These are phyloP conservation scores for Apiotrichum gamsii DNA, from an alignment of 1,284 basidiomycete genomes.

Conservation along the genomic window DNA sequence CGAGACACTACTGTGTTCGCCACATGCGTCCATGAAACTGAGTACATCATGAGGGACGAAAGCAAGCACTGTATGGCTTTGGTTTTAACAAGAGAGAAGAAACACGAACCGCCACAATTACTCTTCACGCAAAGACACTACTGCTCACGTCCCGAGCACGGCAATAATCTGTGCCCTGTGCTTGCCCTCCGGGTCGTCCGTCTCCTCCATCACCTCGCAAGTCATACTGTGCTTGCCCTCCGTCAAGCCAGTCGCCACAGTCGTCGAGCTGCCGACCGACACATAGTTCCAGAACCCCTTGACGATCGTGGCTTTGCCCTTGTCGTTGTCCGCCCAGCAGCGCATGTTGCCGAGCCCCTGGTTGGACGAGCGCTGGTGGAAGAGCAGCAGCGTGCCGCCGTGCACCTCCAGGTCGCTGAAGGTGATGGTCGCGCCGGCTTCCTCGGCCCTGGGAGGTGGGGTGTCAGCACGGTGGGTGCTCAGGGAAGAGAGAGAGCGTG, in stretches of 20 bases:
- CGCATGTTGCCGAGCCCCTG: slow-evolving; percentile 5
- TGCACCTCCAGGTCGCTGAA: slow-evolving; percentile 2
- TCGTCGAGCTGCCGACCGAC: neutral
- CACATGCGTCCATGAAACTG: no score
- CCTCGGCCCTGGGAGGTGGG: neutral
- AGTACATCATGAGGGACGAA: no score
- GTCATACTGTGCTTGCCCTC: slow-evolving; percentile 2
- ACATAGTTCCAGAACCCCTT: neutral
- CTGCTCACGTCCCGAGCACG: no score
- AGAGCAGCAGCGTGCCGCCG: slow-evolving; percentile 1
- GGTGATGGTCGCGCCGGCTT: slow-evolving; percentile 1
- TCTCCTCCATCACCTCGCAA: slow-evolving; percentile 2
- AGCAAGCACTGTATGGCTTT: no score
- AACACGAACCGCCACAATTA: no score
- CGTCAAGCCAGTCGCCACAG: neutral
- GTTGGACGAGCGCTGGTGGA: slow-evolving; percentile 1
- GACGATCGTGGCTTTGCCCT: neutral
- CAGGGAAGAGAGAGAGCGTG: no score
- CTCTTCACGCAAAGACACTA: no score
- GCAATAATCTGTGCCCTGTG: no score
- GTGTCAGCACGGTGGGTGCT: neutral
- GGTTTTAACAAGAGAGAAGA: no score
- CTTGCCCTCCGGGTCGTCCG: neutral
- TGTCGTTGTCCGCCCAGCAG: slow-evolving; percentile 11
- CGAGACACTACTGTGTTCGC: no score